Percentiles rank a stretch among this genome's conserved stretches.
phyloP scores from a whole-genome alignment of 352 stramenopile genomes.

The Phytophthora constricta region DNA sequence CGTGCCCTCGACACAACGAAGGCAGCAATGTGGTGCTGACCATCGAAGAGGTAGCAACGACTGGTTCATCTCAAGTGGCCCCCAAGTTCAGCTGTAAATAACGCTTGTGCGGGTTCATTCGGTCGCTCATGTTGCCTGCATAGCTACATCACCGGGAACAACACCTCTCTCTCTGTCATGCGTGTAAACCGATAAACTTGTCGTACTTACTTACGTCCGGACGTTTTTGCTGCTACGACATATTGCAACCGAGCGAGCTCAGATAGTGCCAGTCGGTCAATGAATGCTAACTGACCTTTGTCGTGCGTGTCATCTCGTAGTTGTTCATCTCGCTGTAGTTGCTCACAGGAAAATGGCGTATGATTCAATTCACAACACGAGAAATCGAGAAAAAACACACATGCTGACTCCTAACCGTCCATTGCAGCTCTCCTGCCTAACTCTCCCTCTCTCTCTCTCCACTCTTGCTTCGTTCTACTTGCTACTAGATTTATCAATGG shows the following conservation, averaged over 20 bases:
- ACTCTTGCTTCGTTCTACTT: slow-evolving; percentile 32
- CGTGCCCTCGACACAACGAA: slow-evolving; percentile 13
- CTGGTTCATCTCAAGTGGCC: slow-evolving; percentile 17
- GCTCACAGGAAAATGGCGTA: slow-evolving; percentile 15
- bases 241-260: no score
- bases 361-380: slow-evolving; percentile 24
- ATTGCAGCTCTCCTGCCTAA: slow-evolving; percentile 19
- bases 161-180: no score
- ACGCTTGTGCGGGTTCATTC: no score
- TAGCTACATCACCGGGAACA: no score
- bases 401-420: slow-evolving; percentile 18
- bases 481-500: slow-evolving; percentile 24
- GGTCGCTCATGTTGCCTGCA: no score
- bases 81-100: slow-evolving; percentile 45
- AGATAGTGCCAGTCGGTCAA: no score
- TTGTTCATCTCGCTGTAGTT: neutral
- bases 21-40: slow-evolving; percentile 38
- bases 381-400: slow-evolving; percentile 19
- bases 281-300: no score
- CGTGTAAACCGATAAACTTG: no score
- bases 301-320: neutral
- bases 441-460: neutral
- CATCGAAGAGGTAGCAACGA: slow-evolving; percentile 27
- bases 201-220: no score
- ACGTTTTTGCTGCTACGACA: no score